Evolutionary conservation across 1,284 basidiomycete genomes (phyloP).

Genomic region (Leccinum solheimii): DNA sequence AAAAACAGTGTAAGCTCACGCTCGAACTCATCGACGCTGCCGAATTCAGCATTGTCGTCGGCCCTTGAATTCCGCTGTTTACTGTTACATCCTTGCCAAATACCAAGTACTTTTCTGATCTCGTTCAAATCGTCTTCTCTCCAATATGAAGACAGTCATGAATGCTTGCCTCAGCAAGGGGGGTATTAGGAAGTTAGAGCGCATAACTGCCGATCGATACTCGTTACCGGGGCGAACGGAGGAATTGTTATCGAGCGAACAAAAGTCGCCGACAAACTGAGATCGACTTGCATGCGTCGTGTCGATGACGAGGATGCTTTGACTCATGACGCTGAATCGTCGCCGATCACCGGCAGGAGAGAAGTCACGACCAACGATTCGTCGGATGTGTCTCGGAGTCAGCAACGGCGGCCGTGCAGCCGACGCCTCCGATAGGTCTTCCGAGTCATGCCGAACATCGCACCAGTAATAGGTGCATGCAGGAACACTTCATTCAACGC

Average conservation of each 20-base stretch:
- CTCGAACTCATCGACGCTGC: slow-evolving; percentile 12
- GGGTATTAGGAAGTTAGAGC: too few species aligned
- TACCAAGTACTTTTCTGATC: too few species aligned
- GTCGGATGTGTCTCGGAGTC: neutral
- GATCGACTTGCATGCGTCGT: neutral
- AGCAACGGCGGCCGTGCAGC: neutral
- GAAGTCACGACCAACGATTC: neutral
- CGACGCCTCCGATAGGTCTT: neutral
- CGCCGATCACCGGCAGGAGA: neutral
- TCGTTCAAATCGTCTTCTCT: too few species aligned
- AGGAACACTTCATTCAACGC: too few species aligned
- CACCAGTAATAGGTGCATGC: too few species aligned
- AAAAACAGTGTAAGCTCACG: slow-evolving; percentile 17
- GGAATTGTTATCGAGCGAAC: neutral
- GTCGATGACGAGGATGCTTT: neutral
- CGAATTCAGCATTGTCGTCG: neutral
- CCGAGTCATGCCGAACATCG: too few species aligned
- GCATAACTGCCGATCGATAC: too few species aligned
- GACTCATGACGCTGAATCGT: neutral
- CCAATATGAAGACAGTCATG: too few species aligned
- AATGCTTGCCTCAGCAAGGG: too few species aligned
- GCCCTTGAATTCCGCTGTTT: neutral
- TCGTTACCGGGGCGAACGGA: too few species aligned
- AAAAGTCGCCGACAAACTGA: neutral
- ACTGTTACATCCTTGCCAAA: too few species aligned